A percentile compares a stretch with the other conserved stretches of the same genome.
Evolutionary conservation across 2,329 filamentous ascomycete genomes (phyloP).

Genomic region (Hymenoscyphus fraxineus): DNA sequence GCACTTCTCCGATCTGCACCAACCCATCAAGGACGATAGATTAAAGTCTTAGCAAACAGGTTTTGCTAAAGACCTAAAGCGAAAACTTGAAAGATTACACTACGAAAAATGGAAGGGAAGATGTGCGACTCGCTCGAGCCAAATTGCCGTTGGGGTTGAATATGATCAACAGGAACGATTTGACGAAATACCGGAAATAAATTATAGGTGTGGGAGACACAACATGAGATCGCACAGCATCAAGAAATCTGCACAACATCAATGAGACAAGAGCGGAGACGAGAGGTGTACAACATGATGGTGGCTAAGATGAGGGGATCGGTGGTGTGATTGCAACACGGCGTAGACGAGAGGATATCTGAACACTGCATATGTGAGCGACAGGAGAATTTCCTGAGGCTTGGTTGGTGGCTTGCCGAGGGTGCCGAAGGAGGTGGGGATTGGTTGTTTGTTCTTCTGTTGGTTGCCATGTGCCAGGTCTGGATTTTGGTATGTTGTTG

Average conservation of each 20-base stretch:
- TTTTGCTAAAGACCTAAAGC: neutral
- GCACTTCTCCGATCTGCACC: neutral
- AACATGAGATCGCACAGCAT: neutral
- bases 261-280: neutral
- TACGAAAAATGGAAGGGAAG: neutral
- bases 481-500: too few relatives aligned
- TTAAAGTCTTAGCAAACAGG: neutral
- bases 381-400: neutral
- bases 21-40: neutral
- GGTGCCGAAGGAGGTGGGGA: neutral
- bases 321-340: neutral
- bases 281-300: neutral
- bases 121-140: neutral
- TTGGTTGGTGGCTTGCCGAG: neutral
- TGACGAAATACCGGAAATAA: neutral
- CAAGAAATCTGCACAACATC: neutral
- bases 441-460: neutral
- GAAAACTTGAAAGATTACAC: neutral
- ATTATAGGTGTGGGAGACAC: neutral
- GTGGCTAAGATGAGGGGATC: neutral
- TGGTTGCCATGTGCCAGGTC: neutral
- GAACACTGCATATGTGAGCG: neutral
- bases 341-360: neutral
- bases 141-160: neutral
- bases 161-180: neutral